phyloP scores from a whole-genome alignment of 1,284 basidiomycete genomes.

The Heterobasidion annosum region DNA sequence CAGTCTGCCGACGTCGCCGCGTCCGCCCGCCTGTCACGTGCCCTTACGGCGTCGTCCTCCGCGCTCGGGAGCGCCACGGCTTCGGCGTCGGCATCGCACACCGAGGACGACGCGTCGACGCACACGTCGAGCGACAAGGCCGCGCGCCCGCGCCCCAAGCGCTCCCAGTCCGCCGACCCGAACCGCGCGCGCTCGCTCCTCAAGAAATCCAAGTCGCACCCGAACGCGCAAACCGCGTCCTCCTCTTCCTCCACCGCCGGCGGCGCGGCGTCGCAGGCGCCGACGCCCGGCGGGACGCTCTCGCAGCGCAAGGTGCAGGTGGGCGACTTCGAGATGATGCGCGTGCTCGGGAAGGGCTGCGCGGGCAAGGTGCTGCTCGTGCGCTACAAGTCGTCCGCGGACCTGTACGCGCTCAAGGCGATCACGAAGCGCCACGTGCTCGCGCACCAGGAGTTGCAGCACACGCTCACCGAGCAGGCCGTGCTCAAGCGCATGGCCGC shows the following conservation, averaged over 20 bases:
- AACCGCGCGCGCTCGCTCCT: constrained; percentile 23
- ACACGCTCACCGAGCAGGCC: constrained; percentile 91
- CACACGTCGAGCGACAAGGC: constrained; percentile 34
- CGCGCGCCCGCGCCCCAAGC: constrained; percentile 8
- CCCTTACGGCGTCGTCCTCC: constrained; percentile 28
- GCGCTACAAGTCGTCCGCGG: constrained; percentile 59
- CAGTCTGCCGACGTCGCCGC: constrained; percentile 69
- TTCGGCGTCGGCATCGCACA: constrained; percentile 33
- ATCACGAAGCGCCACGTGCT: constrained; percentile 95
- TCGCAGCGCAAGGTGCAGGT: constrained; percentile 65
- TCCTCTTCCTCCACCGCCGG: too few species aligned
- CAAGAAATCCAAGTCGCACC: too few species aligned
- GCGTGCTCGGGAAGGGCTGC: constrained; percentile 93
- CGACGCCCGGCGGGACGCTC: constrained; percentile 24
- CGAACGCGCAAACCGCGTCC: too few species aligned
- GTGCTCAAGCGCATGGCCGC: constrained; percentile 87
- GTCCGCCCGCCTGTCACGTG: constrained; percentile 44
- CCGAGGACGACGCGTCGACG: constrained; percentile 51
- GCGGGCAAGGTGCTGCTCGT: constrained; percentile 91
- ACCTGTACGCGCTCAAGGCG: constrained; percentile 89
- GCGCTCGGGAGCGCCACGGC: constrained; percentile 27
- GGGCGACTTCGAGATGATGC: constrained; percentile 93
- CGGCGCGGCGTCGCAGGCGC: constrained; percentile 12
- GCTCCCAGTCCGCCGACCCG: constrained; percentile 33
- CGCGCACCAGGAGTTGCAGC: constrained; percentile 90